Evolutionary conservation across 257 asterid species (phyloP), one percentile per base, ranked within the genome.

Genomic region (Solanum piurae): DNA sequence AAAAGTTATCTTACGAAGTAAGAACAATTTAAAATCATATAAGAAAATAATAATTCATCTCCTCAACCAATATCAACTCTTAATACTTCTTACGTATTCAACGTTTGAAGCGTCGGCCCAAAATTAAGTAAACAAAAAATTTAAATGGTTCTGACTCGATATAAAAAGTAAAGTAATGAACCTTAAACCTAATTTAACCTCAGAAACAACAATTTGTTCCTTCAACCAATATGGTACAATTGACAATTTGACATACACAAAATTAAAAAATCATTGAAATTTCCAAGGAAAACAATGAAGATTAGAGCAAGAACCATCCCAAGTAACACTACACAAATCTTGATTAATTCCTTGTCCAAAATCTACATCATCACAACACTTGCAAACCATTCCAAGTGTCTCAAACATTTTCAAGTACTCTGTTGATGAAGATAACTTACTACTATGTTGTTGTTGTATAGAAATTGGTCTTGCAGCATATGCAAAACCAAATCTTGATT

Each of bases 211-310:
- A 16, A 13, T 69, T 38, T 5, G 3, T 29, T 29, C 42, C 44
- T 9, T 72, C 27, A 7, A 71, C n/a, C 42, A 31, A 71, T 33
- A 72, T 33, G 44, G 42, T 72, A 72, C 25, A 71, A 31, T 72
- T 73, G 10, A 66, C 21, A 66, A 27, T 68, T 68, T 31, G 31
- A 75, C 33, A 75, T 37, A 6, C 5, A 37, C 83, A 37, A 37
- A 12, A 37, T 1, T 0, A 23, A 23, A 29, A 6, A 74, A 37
- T 31, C 72, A 87, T 3, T 75, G 72, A 12, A 80, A 62, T 33
- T 89, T 92, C 94, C 94, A 92, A 11, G 94, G 93, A 27, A 83
- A 83, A 55, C 94, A 92, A 6, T 76, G 86, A 29, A 89, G 91
- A 14, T 89, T 86, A 8, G 93, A 88, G 87, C 94, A 92, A 89